Evolutionary conservation across 306 rosid species (phyloP).

Genomic region (Cucurbita moschata): DNA sequence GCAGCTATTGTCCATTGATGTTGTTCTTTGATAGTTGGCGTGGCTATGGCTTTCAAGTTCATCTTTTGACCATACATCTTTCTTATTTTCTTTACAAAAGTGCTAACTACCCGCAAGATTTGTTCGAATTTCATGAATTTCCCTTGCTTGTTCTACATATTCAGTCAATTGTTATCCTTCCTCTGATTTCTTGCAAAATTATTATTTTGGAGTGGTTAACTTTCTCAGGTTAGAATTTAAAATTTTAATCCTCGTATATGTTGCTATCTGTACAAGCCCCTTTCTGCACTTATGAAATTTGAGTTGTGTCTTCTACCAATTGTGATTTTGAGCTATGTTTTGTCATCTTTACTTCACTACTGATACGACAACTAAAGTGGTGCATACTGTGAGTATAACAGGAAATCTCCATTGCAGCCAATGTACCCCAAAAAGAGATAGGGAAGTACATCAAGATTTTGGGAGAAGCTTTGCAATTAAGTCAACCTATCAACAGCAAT

Average conservation of each 20-base stretch:
- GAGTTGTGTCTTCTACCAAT: not conserved
- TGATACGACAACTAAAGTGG: constrained; percentile 11
- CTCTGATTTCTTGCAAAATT: not conserved
- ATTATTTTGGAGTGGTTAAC: not conserved
- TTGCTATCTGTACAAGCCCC: not conserved
- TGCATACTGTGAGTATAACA: constrained; percentile 18
- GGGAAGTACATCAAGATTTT: constrained; percentile 95
- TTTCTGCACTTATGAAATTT: not conserved
- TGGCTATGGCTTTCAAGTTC: not conserved
- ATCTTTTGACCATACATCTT: not conserved
- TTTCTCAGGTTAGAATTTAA: not conserved
- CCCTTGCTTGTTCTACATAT: not conserved
- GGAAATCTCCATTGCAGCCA: constrained; percentile 96
- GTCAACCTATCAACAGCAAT: constrained; percentile 95
- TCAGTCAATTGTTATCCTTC: not conserved
- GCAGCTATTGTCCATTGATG: not conserved
- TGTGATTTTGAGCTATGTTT: not conserved
- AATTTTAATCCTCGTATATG: not conserved
- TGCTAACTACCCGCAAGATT: not conserved
- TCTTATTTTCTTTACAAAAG: not conserved
- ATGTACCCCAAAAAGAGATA: constrained; percentile 85
- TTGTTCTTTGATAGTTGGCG: not conserved
- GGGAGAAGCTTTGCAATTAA: constrained; percentile 87
- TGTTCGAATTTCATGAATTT: not conserved
- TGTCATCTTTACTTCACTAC: not conserved